Evolutionary conservation across 2,329 filamentous ascomycete genomes (phyloP), one percentile per base, ranked within the genome.

Genomic region (Neophaeococcomyces mojaviensis): DNA sequence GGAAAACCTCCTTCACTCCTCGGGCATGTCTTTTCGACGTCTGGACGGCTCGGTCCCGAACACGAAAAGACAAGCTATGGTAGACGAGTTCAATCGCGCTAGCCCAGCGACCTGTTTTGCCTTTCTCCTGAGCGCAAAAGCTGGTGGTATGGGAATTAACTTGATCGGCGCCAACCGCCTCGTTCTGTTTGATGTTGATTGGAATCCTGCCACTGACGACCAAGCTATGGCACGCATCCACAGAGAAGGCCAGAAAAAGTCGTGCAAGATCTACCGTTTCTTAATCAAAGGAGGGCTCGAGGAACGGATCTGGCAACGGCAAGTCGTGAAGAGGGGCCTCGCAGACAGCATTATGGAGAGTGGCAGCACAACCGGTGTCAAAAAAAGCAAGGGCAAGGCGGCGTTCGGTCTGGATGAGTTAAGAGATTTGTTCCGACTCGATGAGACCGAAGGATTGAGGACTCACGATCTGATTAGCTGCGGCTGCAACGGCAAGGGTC

Each of bases 181-280:
- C 2, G 68, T 86, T 4, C 74, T 87, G 1, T 86, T 84, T 55
- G 83, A 87, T 55, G 76, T 84, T 7, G 83, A 86, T 63, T 87
- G 83, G 83, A 87, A 87, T 56, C 83, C 83, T 1, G 80, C 81
- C 0, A 84, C 79, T 0, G 83, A 87, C 56, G 67, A 83, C 16
- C 83, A 87, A 60, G 82, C 83, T 6, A 86, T 86, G 81, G 83
- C 82, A 10, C 78, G 83, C 12, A 82, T 86, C 38, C 82, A 86
- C 59, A 75, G 83, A 39, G 81, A 86, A 55, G 83, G 83, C 1
- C 83, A 87, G 59, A 83, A 81, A 59, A 66, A 71, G 9, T 77
- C 76, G 3, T 84, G 82, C 51, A 78, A 77, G 46, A 84, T 86
- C 48, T 87, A 87, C 56, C 72, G 83, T 4, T 70, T 87, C 46